Evolutionary conservation across 345 rosid species (phyloP), one percentile per base, ranked within the genome.

Genomic region (Eutrema yunnanense): DNA sequence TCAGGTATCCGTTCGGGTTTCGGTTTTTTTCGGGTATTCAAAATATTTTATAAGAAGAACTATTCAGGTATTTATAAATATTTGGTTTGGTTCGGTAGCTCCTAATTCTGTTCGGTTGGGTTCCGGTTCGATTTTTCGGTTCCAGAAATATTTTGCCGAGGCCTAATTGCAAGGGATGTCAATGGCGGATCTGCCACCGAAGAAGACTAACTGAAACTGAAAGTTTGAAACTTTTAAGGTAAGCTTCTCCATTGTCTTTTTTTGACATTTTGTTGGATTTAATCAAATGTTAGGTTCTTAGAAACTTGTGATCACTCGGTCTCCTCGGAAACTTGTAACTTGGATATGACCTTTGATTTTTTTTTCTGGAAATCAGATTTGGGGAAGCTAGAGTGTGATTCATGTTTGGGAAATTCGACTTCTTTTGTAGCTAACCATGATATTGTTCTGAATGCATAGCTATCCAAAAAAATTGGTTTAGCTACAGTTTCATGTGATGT

Each of bases 201-300:
- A 65, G 47, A n/a, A 64, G 56, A 41, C 49, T 59, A 9, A 49
- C 55, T 7, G 22, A 42, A 73, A 33, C 62, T 46, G 65, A 58
- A 60, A 53, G 72, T 22, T 10, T 46, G 36, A 44, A 5, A 29
- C 59, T 42, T 46, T 66, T 16, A 53, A 75, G 79, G 74, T 68
- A 62, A 53, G 13, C 32, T 33, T 27, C 36, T 40, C 42, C 48
- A 16, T 68, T 37, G 19, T 32, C 62, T 43, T 14, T 14, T 8
- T 9, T 30, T 50, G 8, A 27, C 8, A 62, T 8, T 50, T 12
- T 9, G 43, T 4, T 72, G 8, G 37, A 52, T 33, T 52, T 30
- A 12, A 3, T 6, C 6, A 54, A 8, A 53, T 22, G 48, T 53
- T 43, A 9, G 32, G 19, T 3, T 5, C 6, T 3, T 55, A 16